A percentile compares a stretch with the other conserved stretches of the same genome.
These are phyloP conservation scores for Jamesozyma lodderae DNA, from an alignment of 805 yeast genomes.

Conservation along the genomic window DNA sequence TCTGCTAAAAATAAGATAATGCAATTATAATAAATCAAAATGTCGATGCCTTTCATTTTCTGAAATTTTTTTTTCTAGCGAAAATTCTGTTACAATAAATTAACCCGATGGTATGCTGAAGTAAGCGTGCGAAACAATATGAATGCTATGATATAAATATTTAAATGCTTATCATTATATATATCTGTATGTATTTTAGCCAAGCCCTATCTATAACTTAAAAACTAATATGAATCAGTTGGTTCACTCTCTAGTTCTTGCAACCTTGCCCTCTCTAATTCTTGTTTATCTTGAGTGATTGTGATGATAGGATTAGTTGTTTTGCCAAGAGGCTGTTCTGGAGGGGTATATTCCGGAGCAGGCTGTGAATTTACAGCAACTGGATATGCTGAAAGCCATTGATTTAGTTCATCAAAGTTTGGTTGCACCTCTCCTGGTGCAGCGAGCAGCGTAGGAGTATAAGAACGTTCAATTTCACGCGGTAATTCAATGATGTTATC, in stretches of 20 bases:
- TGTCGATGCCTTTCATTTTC: not conserved
- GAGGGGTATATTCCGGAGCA: conserved; percentile 16
- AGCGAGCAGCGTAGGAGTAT: not conserved
- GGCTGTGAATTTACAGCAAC: conserved; percentile 5
- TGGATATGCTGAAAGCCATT: conserved; percentile 13
- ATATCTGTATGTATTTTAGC: too few species aligned
- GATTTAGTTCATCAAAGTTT: conserved; percentile 4
- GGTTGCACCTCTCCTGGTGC: too few species aligned
- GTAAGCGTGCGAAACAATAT: too few species aligned
- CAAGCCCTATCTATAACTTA: not conserved
- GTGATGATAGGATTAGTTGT: not conserved
- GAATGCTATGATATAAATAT: too few species aligned
- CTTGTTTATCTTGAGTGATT: conserved; percentile 31
- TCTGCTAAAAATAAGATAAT: not conserved
- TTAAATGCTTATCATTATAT: too few species aligned
- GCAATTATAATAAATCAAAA: not conserved
- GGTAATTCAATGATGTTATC: not conserved
- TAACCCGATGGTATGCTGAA: too few species aligned
- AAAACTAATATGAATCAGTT: conserved; percentile 19
- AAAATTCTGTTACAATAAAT: too few species aligned
- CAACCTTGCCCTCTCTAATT: conserved; percentile 33
- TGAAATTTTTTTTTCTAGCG: too few species aligned
- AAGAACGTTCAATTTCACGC: not conserved
- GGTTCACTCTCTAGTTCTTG: conserved; percentile 37
- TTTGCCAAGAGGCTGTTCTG: not conserved